Evolutionary conservation across 1,139 yeast species (phyloP), one percentile per base, ranked within the genome.

Genomic region (Saccharomyces hybrid): DNA sequence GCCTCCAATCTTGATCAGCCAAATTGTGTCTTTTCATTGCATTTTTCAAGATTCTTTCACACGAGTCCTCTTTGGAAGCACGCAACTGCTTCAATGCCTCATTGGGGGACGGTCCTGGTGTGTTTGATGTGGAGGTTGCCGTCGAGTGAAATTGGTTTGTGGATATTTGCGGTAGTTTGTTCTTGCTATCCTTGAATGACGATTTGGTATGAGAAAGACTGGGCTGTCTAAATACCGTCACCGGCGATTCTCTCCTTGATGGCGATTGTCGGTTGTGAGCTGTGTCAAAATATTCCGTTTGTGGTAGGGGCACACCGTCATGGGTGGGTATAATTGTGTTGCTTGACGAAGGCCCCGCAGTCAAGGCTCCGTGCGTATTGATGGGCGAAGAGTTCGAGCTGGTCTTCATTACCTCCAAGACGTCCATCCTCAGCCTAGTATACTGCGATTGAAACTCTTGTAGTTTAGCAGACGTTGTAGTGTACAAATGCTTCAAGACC

Each of bases 61-160:
- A 90, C 1, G 97, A 90, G 66, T 91, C 98, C 57, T 91, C 97
- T 26, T 90, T 84, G 2, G 95, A 86, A 0, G 96, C 96, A 52
- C 95, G 75, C 59, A 91, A 74, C 62, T 89, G 95, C 64, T 89
- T 88, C 63, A 90, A 77, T 0, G 97, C 95, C 64, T 91, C 96
- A 2, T 68, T 63, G 5, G 69, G 63, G 0, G 69, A 60, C 23
- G 47, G 42, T 30, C 63, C 3, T 65, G 65, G 41, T 25, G 49
- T 48, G 14, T 28, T 13, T 7, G 38, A 13, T 25, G 28, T 51
- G 7, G 28, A 20, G 8, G 56, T 42, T 5, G 60, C 48, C 4
- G 57, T 52, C 0, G 55, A 42, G 4, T 48, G 57, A 38, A 16
- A 16, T 44, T n/a, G 48, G 25, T 38, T 48, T 30, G 31, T 47